Conservation (phyloP, 1,284 basidiomycete species). For the Kwoniella shivajii region DNA sequence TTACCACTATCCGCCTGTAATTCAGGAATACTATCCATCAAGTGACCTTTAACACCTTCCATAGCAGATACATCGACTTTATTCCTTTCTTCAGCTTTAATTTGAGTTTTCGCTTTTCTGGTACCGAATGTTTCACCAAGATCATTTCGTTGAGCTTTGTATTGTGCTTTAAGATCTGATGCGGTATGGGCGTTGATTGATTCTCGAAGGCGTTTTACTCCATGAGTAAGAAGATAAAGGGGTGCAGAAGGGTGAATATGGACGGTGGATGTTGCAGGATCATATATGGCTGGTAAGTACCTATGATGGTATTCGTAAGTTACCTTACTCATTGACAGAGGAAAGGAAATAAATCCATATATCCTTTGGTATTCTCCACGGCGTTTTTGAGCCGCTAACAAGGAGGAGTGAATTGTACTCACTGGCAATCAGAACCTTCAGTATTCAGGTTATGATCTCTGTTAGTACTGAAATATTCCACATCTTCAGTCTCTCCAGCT, state of each 20-base stretch:
- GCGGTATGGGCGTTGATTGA: constrained; percentile 46
- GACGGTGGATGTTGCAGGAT: constrained; percentile 70
- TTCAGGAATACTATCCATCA: constrained; percentile 76
- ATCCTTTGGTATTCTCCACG: no score
- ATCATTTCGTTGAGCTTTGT: constrained; percentile 67
- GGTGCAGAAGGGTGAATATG: constrained; percentile 66
- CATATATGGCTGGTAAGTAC: constrained; percentile 57
- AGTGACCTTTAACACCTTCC: constrained; percentile 72
- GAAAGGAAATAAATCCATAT: no score
- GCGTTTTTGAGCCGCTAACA: no score
- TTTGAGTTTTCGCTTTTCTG: constrained; percentile 83
- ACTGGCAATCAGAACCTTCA: constrained; percentile 56
- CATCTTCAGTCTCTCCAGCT: constrained; percentile 69
- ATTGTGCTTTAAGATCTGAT: constrained; percentile 55
- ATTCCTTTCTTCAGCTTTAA: constrained; percentile 80
- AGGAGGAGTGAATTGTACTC: constrained; percentile 8
- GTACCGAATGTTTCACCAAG: constrained; percentile 91
- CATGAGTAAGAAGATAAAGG: constrained; percentile 72
- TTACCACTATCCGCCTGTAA: constrained; percentile 57
- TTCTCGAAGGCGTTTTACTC: constrained; percentile 75
- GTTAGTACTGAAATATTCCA: constrained; percentile 63
- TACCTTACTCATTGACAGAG: no score
- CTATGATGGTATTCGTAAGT: constrained; percentile 22
- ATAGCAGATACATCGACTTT: constrained; percentile 82
- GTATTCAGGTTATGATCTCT: constrained; percentile 55